These are phyloP conservation scores for Zarea fungicola DNA, from an alignment of 2,329 filamentous ascomycete genomes.

Conservation along the genomic window DNA sequence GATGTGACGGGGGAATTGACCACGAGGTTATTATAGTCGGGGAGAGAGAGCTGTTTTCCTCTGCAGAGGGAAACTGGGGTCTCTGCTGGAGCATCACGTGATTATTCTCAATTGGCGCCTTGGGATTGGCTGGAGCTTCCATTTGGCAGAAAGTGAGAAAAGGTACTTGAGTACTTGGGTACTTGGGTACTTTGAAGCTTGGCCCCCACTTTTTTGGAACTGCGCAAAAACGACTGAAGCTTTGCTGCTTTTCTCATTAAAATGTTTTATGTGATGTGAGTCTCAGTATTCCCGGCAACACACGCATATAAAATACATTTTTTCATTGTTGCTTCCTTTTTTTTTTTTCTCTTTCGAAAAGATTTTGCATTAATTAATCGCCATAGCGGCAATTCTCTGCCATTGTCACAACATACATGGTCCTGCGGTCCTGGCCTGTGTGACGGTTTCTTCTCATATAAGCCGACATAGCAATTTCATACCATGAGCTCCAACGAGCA, in stretches of 20 bases:
- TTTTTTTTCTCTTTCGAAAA: too few species aligned
- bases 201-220: neutral
- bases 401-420: neutral
- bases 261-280: neutral
- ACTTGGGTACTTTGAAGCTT: neutral
- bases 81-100: conserved; percentile 26
- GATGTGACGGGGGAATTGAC: neutral
- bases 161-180: neutral
- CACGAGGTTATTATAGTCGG: neutral
- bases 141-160: neutral
- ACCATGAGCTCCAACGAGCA: conserved; percentile 10
- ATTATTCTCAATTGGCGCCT: conserved; percentile 30
- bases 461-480: conserved; percentile 1
- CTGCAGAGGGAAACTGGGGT: conserved; percentile 5
- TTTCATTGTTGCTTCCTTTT: neutral
- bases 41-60: conserved; percentile 12
- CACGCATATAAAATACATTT: neutral
- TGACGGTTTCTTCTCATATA: conserved; percentile 1
- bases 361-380: too few species aligned
- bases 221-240: neutral
- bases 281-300: neutral
- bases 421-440: too few species aligned
- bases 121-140: conserved; percentile 26
- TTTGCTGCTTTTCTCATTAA: neutral
- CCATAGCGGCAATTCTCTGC: too few species aligned